Percentiles rank a stretch among this genome's conserved stretches.
Evolutionary conservation across 2,329 filamentous ascomycete species (phyloP).

Genomic region (Diaporthe destruens): DNA sequence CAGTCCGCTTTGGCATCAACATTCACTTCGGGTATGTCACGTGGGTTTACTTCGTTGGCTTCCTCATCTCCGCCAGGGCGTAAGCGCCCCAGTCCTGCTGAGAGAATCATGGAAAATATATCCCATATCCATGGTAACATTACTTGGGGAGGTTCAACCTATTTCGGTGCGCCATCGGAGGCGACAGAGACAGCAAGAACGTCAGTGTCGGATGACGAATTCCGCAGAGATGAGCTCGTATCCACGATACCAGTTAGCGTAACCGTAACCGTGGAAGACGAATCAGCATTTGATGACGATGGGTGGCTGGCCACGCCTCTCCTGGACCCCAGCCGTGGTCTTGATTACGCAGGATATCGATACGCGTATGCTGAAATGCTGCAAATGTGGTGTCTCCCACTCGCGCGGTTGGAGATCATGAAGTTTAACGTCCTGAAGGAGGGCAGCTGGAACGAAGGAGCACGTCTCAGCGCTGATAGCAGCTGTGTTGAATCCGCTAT

Average conservation of each 20-base stretch:
- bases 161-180: constrained; percentile 57
- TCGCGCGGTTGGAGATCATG: constrained; percentile 74
- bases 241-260: constrained; percentile 65
- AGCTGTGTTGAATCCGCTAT: constrained; percentile 51
- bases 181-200: constrained; percentile 62
- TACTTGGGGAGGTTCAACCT: constrained; percentile 62
- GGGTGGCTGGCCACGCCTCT: constrained; percentile 72
- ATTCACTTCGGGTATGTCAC: constrained; percentile 68
- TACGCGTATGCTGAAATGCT: constrained; percentile 77
- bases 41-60: constrained; percentile 54
- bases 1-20: constrained; percentile 69
- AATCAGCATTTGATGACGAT: constrained; percentile 76
- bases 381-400: constrained; percentile 73
- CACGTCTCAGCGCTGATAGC: constrained; percentile 45
- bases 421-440: constrained; percentile 76
- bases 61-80: constrained; percentile 57
- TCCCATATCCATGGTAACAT: constrained; percentile 61
- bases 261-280: constrained; percentile 69
- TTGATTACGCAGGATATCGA: constrained; percentile 70
- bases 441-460: constrained; percentile 47
- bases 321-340: constrained; percentile 63
- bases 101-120: constrained; percentile 69
- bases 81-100: constrained; percentile 73
- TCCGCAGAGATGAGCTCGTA: constrained; percentile 59
- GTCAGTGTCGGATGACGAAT: constrained; percentile 68